Percentiles rank a stretch among this genome's conserved stretches.
Evolutionary conservation across 179 eudicot genomes (phyloP).

Genomic region (Silene vulgaris): DNA sequence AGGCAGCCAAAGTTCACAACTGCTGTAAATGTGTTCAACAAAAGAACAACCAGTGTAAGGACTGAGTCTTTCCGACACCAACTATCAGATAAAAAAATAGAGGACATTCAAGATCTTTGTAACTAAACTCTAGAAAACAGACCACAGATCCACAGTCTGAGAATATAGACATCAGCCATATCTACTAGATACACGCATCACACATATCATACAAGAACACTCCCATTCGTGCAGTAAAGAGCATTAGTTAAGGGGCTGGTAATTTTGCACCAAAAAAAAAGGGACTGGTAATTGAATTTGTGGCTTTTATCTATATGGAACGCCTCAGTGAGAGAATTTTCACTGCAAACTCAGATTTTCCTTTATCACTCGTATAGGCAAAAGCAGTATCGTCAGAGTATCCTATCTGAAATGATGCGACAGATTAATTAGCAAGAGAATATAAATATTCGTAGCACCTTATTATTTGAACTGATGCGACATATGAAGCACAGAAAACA

Average conservation of each 20-base stretch:
- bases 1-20: too few relatives aligned
- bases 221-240: neutral
- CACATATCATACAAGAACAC: neutral
- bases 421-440: neutral
- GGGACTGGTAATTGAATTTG: neutral
- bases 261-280: too few relatives aligned
- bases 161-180: neutral
- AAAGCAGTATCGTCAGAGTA: neutral
- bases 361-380: neutral
- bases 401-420: neutral
- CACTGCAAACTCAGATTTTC: neutral
- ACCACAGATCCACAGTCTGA: neutral
- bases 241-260: neutral
- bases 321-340: neutral
- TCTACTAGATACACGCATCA: neutral
- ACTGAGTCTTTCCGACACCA: too few relatives aligned
- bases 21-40: too few relatives aligned
- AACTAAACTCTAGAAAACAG: neutral
- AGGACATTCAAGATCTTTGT: neutral
- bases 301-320: neutral
- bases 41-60: too few relatives aligned
- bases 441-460: neutral
- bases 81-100: too few relatives aligned
- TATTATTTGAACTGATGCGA: neutral
- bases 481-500: constrained; percentile 8